Conservation (phyloP, 345 rosid species). For the Eucalyptus shirleyi region DNA sequence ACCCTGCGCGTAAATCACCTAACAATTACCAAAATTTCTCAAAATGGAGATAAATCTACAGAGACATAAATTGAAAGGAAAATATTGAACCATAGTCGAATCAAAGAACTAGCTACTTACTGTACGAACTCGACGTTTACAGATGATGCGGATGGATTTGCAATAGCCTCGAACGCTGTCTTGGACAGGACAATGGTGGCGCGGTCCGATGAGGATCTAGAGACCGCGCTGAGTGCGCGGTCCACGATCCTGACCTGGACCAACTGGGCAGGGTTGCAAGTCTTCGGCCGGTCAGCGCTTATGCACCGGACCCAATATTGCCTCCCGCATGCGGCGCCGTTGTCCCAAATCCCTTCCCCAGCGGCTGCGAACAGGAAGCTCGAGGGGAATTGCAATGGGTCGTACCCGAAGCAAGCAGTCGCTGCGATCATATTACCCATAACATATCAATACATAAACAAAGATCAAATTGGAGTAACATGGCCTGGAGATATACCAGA, state of each 20-base stretch:
- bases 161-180: conserved; percentile 22
- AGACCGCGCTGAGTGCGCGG: conserved; percentile 14
- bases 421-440: conserved; percentile 9
- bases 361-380: conserved; percentile 43
- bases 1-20: neutral
- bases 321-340: conserved; percentile 52
- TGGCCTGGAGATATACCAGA: neutral
- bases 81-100: neutral
- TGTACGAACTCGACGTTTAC: conserved; percentile 38
- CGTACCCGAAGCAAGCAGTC: conserved; percentile 33
- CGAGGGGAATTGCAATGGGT: conserved; percentile 25
- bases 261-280: conserved; percentile 12
- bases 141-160: conserved; percentile 1
- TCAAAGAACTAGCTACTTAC: conserved; percentile 3
- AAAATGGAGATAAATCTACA: neutral
- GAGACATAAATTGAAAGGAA: neutral
- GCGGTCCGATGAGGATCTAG: conserved; percentile 13
- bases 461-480: neutral
- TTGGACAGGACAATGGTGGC: conserved; percentile 36
- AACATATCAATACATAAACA: neutral
- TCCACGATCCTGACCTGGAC: conserved; percentile 37
- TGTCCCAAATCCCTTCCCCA: conserved; percentile 58
- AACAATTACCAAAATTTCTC: neutral
- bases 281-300: conserved; percentile 9
- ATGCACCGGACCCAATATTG: conserved; percentile 46